Conservation (phyloP, 176 grass and related monocot species). For the Dactylis glomerata region DNA sequence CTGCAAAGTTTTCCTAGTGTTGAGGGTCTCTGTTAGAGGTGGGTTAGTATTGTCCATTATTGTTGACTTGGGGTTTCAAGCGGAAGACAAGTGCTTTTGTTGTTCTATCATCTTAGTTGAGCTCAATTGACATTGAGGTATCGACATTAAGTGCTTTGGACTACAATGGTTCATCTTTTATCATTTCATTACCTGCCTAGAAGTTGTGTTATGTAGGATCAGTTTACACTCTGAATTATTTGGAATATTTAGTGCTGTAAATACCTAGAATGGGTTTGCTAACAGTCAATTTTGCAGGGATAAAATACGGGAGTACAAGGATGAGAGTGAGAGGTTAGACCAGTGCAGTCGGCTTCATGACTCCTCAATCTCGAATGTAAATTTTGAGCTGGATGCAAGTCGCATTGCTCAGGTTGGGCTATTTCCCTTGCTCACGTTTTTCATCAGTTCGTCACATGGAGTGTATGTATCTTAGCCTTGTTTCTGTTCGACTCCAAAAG, state of each 20-base stretch:
- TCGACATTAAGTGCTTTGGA: not conserved
- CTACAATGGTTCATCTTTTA: not conserved
- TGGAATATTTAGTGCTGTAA: not conserved
- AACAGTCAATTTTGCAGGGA: slow-evolving; percentile 48
- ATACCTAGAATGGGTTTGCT: not conserved
- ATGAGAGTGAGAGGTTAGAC: slow-evolving; percentile 90
- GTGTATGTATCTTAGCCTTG: slow-evolving; percentile 10
- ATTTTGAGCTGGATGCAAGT: slow-evolving; percentile 76
- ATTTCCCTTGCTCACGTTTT: slow-evolving; percentile 2
- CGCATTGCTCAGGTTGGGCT: slow-evolving; percentile 73
- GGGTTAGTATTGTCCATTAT: not conserved
- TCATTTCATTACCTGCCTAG: not conserved
- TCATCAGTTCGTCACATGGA: slow-evolving; percentile 7
- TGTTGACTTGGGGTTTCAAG: slow-evolving; percentile 1
- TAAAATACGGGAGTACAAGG: slow-evolving; percentile 71
- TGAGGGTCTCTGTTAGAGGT: not conserved
- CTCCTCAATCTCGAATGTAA: slow-evolving; percentile 67
- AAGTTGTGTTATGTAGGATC: not conserved
- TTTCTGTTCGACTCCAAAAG: not conserved
- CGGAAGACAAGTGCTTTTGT: not conserved
- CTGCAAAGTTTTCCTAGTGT: not conserved
- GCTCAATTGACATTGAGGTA: not conserved
- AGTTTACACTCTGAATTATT: slow-evolving; percentile 10
- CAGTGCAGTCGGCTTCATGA: slow-evolving; percentile 83
- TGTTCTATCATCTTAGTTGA: not conserved